phyloP scores from a whole-genome alignment of 2,329 filamentous ascomycete genomes.

The Paecilomyces sp. region DNA sequence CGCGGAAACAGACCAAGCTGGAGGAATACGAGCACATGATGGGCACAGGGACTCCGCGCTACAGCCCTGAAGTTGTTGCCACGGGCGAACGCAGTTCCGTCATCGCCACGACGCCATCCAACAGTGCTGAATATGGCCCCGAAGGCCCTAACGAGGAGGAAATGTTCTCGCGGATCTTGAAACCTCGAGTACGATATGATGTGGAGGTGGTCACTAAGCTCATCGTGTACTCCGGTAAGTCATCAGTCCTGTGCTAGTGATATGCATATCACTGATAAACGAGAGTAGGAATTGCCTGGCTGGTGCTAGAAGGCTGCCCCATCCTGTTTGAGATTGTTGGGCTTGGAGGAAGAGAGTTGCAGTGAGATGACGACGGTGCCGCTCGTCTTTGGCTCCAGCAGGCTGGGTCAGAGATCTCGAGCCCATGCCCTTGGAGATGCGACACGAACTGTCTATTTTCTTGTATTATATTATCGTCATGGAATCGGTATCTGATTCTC shows the following conservation, averaged over 20 bases:
- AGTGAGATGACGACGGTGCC: slow-evolving; percentile 4
- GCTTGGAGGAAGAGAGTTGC: slow-evolving; percentile 26
- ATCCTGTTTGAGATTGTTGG: slow-evolving; percentile 61
- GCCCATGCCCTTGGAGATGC: background rate
- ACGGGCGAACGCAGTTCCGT: slow-evolving; percentile 14
- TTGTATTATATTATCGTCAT: background rate
- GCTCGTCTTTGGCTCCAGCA: background rate
- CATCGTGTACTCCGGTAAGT: slow-evolving; percentile 83
- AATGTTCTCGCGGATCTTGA: slow-evolving; percentile 76
- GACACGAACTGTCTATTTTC: background rate
- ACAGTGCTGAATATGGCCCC: slow-evolving; percentile 21
- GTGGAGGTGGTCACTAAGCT: slow-evolving; percentile 98
- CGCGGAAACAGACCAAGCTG: slow-evolving; percentile 43
- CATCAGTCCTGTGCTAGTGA: background rate
- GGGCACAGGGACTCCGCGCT: slow-evolving; percentile 54
- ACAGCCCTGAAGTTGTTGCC: slow-evolving; percentile 17
- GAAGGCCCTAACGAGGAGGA: slow-evolving; percentile 58
- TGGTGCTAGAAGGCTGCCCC: slow-evolving; percentile 69
- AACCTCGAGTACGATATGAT: slow-evolving; percentile 87
- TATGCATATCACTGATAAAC: slow-evolving; percentile 1
- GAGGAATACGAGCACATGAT: slow-evolving; percentile 66
- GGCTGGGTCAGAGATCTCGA: background rate
- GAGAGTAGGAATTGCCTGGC: slow-evolving; percentile 66
- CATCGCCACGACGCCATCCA: slow-evolving; percentile 13
- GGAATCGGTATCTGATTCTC: background rate